Evolutionary conservation across 768 basidiomycete species (phyloP).

Genomic region (Scleroderma bovista): DNA sequence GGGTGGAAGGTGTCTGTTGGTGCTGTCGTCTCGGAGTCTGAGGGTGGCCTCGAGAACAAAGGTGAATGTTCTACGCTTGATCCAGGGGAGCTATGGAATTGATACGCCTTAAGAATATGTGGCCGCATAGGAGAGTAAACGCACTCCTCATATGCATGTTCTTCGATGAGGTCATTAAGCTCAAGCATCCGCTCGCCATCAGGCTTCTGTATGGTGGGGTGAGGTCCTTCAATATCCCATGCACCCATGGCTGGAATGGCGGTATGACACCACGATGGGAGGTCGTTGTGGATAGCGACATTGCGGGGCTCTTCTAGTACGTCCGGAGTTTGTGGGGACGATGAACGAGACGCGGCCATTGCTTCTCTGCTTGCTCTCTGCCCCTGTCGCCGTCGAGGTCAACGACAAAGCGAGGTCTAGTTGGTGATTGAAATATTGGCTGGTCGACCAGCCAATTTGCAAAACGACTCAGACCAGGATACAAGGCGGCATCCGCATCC

Average conservation of each 20-base stretch:
- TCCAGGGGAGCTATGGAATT: constrained; percentile 12
- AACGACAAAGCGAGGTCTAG: not conserved
- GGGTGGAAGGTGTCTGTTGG: constrained; percentile 29
- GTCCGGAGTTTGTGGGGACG: constrained; percentile 68
- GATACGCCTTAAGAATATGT: constrained; percentile 1
- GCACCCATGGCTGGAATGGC: constrained; percentile 31
- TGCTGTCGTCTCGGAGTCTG: constrained; percentile 25
- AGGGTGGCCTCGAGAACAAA: constrained; percentile 6
- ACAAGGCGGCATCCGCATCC: constrained; percentile 10
- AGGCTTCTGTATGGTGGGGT: constrained; percentile 37
- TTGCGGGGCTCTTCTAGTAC: constrained; percentile 49
- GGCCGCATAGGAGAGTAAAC: constrained; percentile 21
- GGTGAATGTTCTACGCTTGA: constrained; percentile 16
- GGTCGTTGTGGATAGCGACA: constrained; percentile 44
- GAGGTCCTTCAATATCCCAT: constrained; percentile 41
- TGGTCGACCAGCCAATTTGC: not conserved
- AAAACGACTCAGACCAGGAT: not conserved
- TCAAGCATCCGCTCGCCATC: constrained; percentile 55
- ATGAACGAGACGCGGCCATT: constrained; percentile 60
- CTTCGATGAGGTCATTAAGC: constrained; percentile 69
- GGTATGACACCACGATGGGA: constrained; percentile 55
- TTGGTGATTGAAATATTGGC: no score
- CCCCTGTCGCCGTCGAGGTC: constrained; percentile 58
- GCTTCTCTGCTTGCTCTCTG: constrained; percentile 19
- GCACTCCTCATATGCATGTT: constrained; percentile 73